Base-by-base conservation (phyloP, 2,329 filamentous ascomycete genomes). In the Thyridium curvatum region DNA sequence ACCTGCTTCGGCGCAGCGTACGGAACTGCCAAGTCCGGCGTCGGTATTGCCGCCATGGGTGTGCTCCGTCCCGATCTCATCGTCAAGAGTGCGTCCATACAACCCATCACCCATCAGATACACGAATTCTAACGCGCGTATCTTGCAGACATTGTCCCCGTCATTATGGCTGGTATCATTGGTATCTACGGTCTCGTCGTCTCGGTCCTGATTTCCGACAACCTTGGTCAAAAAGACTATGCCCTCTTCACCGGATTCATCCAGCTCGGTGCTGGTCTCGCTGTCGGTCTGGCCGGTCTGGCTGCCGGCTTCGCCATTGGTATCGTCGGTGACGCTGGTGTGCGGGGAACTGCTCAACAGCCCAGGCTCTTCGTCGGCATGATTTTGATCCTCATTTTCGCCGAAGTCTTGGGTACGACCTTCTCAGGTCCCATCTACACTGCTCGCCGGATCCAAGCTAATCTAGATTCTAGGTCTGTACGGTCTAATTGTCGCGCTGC, bases 161-260 rank as follows among this genome's bases (percentile, higher is more conserved):
- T 97, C 69, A 95, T 98, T 82, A 98, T 98, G 93, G 93, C 93
- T 77, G 93, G 93, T 97, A 98, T 98, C 70, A 97, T 98, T 71
- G 93, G 88, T 85, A 97, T 98, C 68, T 98, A 93, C 72, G 86
- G 86, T 57, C 78, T 93, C 50, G 86, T 93, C 68, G 86, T 91
- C 45, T 90, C 86, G 14, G 86, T 93, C 63, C 70, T 93, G 58
- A 88, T 93, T 60, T 89, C 86, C 59, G 85, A 88, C 63, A 81
- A 79, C 55, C 72, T 93, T 49, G 74, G 72, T 54, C 85, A 91
- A 67, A 61, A 78, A 49, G 68, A 84, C 46, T 74, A 62, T 42
- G 50, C 86, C 44, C 75, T 93, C 45, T 91, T 84, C 69, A 88
- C 85, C 41, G 82, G 84, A 44, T 90, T 91, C 71, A 86, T 91